Conservation (phyloP, 345 rosid species). For the Bruguiera sexangula region DNA sequence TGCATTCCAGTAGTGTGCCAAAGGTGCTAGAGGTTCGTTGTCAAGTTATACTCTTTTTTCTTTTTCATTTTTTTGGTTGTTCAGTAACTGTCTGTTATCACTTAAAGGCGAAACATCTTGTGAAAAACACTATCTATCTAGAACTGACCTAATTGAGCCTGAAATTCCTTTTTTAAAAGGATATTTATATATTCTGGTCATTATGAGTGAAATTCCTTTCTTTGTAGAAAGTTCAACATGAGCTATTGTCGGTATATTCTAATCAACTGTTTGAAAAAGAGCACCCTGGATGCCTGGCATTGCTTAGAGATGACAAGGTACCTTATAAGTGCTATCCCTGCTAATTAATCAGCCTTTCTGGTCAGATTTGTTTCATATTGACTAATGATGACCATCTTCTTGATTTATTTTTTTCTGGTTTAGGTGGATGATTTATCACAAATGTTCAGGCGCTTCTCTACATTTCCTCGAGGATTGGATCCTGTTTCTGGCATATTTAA, state of each 20-base stretch:
- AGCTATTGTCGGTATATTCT: conserved; percentile 27
- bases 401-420: conserved; percentile 4
- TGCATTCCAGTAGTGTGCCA: conserved; percentile 39
- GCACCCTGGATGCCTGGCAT: conserved; percentile 37
- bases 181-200: no score
- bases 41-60: neutral
- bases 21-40: conserved; percentile 35
- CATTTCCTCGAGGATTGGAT: conserved; percentile 32
- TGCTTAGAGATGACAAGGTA: conserved; percentile 42
- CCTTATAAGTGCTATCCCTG: no score
- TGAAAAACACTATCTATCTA: neutral
- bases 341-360: neutral
- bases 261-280: conserved; percentile 40
- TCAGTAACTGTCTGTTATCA: neutral
- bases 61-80: neutral
- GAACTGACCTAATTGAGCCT: no score
- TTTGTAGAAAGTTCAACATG: conserved; percentile 38
- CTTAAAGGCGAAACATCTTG: neutral
- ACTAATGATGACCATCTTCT: neutral
- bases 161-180: no score
- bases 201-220: no score
- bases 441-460: conserved; percentile 35
- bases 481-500: conserved; percentile 36
- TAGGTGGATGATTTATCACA: conserved; percentile 41
- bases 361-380: neutral